phyloP scores from a whole-genome alignment of 2,329 filamentous ascomycete genomes.

The Stromatinia cepivora region DNA sequence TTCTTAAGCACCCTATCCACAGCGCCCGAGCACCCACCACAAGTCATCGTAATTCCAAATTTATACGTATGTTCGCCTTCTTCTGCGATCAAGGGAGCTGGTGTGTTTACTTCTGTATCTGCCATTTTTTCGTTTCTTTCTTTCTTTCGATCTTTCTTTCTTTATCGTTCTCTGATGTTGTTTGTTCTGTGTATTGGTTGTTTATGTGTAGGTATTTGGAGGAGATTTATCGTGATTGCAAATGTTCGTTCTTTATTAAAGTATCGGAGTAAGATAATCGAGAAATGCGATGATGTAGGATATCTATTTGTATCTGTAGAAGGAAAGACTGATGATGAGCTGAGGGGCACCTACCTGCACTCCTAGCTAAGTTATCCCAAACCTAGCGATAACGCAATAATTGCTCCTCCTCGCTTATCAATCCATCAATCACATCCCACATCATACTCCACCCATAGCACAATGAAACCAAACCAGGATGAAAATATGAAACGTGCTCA shows the following conservation, averaged over 20 bases:
- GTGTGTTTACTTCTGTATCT: constrained; percentile 7
- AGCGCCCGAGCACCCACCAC: constrained; percentile 93
- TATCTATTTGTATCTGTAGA: neutral
- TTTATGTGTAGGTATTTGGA: neutral
- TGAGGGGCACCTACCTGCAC: neutral
- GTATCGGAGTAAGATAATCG: too few species aligned
- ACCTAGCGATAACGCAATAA: neutral
- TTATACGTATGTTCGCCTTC: constrained; percentile 73
- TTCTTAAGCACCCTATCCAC: constrained; percentile 90
- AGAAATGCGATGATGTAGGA: neutral
- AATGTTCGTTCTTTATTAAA: too few species aligned
- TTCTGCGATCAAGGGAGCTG: constrained; percentile 17
- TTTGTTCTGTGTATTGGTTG: neutral
- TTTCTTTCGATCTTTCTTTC: constrained; percentile 4
- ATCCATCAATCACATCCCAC: neutral
- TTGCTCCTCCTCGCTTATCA: constrained; percentile 16
- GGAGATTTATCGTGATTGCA: too few species aligned
- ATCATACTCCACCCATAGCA: too few species aligned
- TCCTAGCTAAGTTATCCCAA: too few species aligned
- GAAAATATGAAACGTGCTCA: constrained; percentile 20
- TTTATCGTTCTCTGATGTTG: neutral
- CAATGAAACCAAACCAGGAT: constrained; percentile 16
- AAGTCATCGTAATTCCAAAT: constrained; percentile 93
- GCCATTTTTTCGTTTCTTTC: constrained; percentile 17
- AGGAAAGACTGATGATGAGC: neutral